These are phyloP conservation scores for Penicillium italicum DNA, from an alignment of 2,329 filamentous ascomycete species.

Conservation along the genomic window DNA sequence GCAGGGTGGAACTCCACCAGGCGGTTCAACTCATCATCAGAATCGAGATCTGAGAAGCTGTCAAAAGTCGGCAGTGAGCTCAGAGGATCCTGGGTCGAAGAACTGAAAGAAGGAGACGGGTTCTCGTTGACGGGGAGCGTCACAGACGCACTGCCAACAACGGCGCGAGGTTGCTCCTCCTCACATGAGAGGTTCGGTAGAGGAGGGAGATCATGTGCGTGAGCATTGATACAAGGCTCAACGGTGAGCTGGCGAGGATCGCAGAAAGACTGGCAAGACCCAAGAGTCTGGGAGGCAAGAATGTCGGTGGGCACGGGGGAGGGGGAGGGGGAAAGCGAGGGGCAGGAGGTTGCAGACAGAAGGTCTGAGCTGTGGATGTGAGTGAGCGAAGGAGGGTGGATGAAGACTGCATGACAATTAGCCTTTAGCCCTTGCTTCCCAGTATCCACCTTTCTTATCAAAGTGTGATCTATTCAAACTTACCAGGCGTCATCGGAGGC, in stretches of 20 bases:
- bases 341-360: slow-evolving; percentile 67
- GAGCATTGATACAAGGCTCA: slow-evolving; percentile 45
- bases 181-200: slow-evolving; percentile 51
- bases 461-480: slow-evolving; percentile 41
- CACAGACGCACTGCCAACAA: slow-evolving; percentile 36
- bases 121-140: slow-evolving; percentile 39
- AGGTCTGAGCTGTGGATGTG: slow-evolving; percentile 62
- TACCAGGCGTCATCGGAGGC: slow-evolving; percentile 87
- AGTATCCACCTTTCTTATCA: slow-evolving; percentile 1
- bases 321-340: slow-evolving; percentile 82
- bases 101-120: slow-evolving; percentile 39
- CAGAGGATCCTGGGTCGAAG: slow-evolving; percentile 47
- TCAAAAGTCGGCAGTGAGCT: slow-evolving; percentile 71
- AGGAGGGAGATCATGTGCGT: slow-evolving; percentile 60
- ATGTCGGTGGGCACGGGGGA: slow-evolving; percentile 70
- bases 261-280: slow-evolving; percentile 67
- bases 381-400: slow-evolving; percentile 64
- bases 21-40: slow-evolving; percentile 79
- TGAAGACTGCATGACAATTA: slow-evolving; percentile 53
- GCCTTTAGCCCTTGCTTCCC: slow-evolving; percentile 19
- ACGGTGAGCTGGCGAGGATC: slow-evolving; percentile 88
- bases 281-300: slow-evolving; percentile 65
- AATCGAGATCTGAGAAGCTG: slow-evolving; percentile 84
- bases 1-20: slow-evolving; percentile 66
- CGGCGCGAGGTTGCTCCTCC: slow-evolving; percentile 39